Evolutionary conservation across 176 grass and related monocot genomes (phyloP), one percentile per base, ranked within the genome.

Genomic region (Carex pumila): DNA sequence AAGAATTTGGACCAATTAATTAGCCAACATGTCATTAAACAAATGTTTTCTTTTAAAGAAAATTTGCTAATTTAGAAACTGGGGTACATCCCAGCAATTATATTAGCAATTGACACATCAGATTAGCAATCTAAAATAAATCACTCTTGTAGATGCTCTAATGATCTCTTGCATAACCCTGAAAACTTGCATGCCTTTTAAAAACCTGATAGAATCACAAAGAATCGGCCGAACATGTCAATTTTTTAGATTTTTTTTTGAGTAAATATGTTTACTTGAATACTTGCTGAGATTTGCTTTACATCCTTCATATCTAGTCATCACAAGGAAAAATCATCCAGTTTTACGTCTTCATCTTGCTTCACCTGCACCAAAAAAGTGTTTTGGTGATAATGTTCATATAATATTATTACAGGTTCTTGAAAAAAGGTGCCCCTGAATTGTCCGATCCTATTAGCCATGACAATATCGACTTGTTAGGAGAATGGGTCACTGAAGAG

Each of bases 401-500:
- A 53, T 34, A 14, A 13, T 63, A 37, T 55, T 36, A 13, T 73
- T 85, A 21, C 43, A 92, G 88, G 83, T 79, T 78, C 49, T 25
- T 32, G 47, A 71, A 11, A 22, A 92, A 92, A 52, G 37, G 39
- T 2, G 82, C 50, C 64, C 32, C 64, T 22, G 63, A 76, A 30
- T 76, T 37, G 36, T 79, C 65, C 14, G 88, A 90, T 65, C 90
- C 88, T 45, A 90, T 85, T 65, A 92, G 90, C 85, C 10, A 90
- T 29, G 88, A 92, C 83, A 87, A 85, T 79, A 74, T 87, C 3
- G 21, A 90, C 68, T 59, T 88, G 18, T 55, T 92, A 47, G 85
- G 83, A 6, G 90, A 87, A 61, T 92, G 90, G 90, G 82, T 92
- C n/a, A 82, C 88, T 32, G 88, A 87, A 83, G 82, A 90, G 34